phyloP scores from a whole-genome alignment of 306 rosid species.

The Hippophae rhamnoides region DNA sequence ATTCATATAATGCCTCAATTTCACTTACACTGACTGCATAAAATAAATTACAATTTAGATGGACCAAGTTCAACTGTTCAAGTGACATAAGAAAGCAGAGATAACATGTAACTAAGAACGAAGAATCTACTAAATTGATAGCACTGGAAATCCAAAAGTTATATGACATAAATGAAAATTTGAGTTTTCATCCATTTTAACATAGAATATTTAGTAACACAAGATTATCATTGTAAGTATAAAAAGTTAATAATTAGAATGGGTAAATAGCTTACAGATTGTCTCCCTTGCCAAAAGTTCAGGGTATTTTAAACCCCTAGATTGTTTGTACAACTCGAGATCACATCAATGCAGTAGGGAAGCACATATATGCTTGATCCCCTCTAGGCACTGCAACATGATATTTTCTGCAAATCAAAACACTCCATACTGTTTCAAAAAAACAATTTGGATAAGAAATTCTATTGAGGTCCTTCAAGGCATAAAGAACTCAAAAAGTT shows the following conservation, averaged over 20 bases:
- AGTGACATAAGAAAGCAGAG: conserved; percentile 1
- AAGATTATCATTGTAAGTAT: background rate
- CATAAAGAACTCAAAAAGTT: too few relatives aligned
- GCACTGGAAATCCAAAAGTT: too few relatives aligned
- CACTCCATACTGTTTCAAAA: conserved; percentile 54
- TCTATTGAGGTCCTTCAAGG: background rate
- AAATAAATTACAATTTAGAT: background rate
- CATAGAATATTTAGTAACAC: conserved; percentile 1
- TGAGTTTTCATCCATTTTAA: background rate
- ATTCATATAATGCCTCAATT: conserved; percentile 95
- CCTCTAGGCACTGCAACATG: conserved; percentile 83
- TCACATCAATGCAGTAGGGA: conserved; percentile 64
- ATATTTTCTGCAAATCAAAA: conserved; percentile 52
- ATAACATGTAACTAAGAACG: background rate
- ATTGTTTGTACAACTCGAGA: conserved; percentile 60
- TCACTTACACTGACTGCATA: conserved; percentile 93
- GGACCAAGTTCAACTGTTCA: background rate
- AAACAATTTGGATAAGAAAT: background rate
- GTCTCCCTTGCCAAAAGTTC: conserved; percentile 26
- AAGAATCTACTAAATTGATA: background rate
- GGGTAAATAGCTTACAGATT: conserved; percentile 42
- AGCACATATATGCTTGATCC: conserved; percentile 48
- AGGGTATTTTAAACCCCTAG: conserved; percentile 80
- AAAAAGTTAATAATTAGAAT: conserved; percentile 1
- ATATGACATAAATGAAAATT: background rate